Evolutionary conservation across 129 eudicot species (phyloP).

Genomic region (Escallonia rubra): DNA sequence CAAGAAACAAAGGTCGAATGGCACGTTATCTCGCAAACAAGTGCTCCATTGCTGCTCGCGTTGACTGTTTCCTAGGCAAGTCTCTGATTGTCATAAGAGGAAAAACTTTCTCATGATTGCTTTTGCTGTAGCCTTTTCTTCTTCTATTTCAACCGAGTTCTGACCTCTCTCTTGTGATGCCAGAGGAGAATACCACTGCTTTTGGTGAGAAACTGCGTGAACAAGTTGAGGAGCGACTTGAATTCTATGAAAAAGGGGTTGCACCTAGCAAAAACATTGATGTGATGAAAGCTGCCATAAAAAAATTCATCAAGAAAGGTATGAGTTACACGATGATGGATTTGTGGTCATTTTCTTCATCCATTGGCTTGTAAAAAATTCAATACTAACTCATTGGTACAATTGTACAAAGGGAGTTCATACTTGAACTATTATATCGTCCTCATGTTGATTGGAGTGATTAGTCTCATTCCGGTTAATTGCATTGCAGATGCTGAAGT

Average conservation of each 20-base stretch:
- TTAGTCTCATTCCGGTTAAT: neutral
- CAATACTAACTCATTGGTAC: neutral
- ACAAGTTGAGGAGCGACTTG: constrained; percentile 83
- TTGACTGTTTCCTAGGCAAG: constrained; percentile 76
- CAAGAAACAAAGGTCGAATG: constrained; percentile 85
- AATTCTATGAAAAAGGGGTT: constrained; percentile 28
- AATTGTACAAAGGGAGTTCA: neutral
- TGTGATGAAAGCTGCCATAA: constrained; percentile 74
- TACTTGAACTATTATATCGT: neutral
- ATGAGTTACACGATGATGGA: neutral
- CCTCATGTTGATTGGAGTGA: neutral
- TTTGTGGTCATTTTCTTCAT: neutral
- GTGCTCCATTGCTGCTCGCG: constrained; percentile 82
- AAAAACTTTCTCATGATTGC: neutral
- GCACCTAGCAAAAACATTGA: constrained; percentile 89
- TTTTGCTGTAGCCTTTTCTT: neutral
- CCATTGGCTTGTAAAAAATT: neutral
- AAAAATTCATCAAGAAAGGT: constrained; percentile 46
- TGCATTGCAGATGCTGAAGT: constrained; percentile 30
- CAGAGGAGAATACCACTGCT: constrained; percentile 55
- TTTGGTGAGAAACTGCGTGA: constrained; percentile 85
- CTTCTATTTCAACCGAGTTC: neutral
- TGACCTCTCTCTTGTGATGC: constrained; percentile 1
- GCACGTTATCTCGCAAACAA: constrained; percentile 96
- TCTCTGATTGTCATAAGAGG: neutral